A percentile compares a stretch with the other conserved stretches of the same genome.
These are phyloP conservation scores for Fusarium verrucosum DNA, from an alignment of 2,329 filamentous ascomycete species.

Conservation along the genomic window DNA sequence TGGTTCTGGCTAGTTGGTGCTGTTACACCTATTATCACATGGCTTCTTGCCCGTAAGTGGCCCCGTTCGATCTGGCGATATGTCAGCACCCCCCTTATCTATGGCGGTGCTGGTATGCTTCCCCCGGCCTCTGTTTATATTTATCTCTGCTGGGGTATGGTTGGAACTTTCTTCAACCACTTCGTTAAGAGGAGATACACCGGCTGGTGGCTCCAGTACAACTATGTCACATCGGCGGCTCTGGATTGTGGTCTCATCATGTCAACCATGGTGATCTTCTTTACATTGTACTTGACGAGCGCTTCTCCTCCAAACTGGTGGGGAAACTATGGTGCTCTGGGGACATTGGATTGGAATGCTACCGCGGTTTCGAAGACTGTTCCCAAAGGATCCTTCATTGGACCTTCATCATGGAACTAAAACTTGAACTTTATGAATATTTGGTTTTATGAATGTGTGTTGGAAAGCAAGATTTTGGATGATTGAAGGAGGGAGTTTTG, in stretches of 20 bases:
- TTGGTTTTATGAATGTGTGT: conserved; percentile 3
- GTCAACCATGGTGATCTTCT: conserved; percentile 74
- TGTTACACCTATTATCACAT: conserved; percentile 70
- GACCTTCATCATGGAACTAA: conserved; percentile 59
- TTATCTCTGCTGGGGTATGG: conserved; percentile 75
- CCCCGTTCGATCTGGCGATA: conserved; percentile 71
- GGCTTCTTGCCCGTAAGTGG: conserved; percentile 67
- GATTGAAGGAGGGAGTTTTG: conserved; percentile 8
- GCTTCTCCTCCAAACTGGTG: conserved; percentile 68
- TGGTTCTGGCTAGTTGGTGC: conserved; percentile 78
- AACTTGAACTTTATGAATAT: background rate
- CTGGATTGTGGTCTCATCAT: conserved; percentile 74
- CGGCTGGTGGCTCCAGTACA: conserved; percentile 82
- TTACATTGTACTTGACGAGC: conserved; percentile 69
- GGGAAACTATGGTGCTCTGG: conserved; percentile 61
- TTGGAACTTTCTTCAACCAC: conserved; percentile 75
- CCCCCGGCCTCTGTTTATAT: conserved; percentile 77
- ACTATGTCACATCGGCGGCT: conserved; percentile 77
- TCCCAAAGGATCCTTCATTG: conserved; percentile 59
- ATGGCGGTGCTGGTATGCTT: conserved; percentile 69
- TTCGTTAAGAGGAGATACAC: conserved; percentile 70
- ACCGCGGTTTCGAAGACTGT: conserved; percentile 56
- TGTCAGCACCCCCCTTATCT: conserved; percentile 74
- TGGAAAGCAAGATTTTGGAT: conserved; percentile 24
- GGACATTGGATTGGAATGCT: conserved; percentile 58